phyloP scores from a whole-genome alignment of 306 rosid genomes.

The Pyrus communis region DNA sequence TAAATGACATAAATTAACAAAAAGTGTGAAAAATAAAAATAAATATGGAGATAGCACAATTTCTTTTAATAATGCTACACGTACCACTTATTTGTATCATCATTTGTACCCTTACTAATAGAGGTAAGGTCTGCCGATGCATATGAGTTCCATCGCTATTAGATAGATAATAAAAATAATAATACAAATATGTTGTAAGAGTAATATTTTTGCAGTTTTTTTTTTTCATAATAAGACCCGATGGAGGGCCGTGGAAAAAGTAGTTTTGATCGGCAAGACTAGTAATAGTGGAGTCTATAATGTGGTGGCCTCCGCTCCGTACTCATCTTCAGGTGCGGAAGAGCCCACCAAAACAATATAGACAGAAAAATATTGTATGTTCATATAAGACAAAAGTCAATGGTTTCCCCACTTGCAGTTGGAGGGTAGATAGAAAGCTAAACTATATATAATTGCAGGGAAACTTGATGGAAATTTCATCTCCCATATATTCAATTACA shows the following conservation, averaged over 20 bases:
- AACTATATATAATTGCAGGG: neutral
- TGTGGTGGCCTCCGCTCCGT: neutral
- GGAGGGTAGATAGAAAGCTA: neutral
- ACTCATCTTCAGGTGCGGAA: neutral
- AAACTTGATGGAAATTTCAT: neutral
- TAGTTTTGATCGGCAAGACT: neutral
- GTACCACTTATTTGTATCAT: too few species aligned
- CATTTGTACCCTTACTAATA: too few species aligned
- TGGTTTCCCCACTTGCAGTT: neutral
- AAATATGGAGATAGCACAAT: too few species aligned
- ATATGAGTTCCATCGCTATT: too few species aligned
- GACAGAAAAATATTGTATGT: neutral
- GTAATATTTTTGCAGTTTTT: too few species aligned
- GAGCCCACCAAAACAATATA: neutral
- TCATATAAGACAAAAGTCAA: neutral
- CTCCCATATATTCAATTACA: too few species aligned
- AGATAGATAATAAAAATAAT: too few species aligned
- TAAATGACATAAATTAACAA: too few species aligned
- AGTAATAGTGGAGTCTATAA: neutral
- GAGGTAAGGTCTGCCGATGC: too few species aligned
- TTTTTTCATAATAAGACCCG: neutral
- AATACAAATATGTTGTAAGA: too few species aligned
- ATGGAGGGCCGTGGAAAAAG: neutral
- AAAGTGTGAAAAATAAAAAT: too few species aligned
- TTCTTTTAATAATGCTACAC: too few species aligned